Conservation (phyloP, 495 filamentous ascomycete genomes). For the Aspergillus biplanus region DNA sequence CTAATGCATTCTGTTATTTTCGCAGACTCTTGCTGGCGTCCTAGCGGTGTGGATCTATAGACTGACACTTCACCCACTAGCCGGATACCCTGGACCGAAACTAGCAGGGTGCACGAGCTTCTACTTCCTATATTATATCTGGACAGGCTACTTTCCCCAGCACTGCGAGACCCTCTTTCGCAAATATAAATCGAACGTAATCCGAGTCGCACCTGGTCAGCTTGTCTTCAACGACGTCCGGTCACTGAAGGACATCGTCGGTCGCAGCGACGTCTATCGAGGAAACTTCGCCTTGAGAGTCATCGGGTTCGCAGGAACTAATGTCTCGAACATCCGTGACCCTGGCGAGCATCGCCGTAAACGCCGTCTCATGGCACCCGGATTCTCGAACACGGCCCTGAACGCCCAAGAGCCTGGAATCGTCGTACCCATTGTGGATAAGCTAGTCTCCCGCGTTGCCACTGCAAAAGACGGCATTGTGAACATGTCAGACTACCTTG, state of each 20-base stretch:
- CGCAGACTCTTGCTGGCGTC: neutral
- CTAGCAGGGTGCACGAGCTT: neutral
- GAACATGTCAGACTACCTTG: constrained; percentile 13
- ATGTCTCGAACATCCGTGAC: constrained; percentile 23
- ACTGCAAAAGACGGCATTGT: constrained; percentile 5
- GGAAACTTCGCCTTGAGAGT: constrained; percentile 8
- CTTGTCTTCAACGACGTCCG: constrained; percentile 8
- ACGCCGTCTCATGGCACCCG: constrained; percentile 12
- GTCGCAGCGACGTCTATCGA: constrained; percentile 9
- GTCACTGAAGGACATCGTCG: constrained; percentile 7
- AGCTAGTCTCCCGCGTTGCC: constrained; percentile 6
- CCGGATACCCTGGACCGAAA: constrained; percentile 10
- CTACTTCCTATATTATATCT: constrained; percentile 11
- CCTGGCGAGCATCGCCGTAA: constrained; percentile 7
- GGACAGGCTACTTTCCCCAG: constrained; percentile 11
- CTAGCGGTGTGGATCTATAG: constrained; percentile 3
- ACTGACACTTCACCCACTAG: constrained; percentile 9
- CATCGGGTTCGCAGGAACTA: constrained; percentile 12
- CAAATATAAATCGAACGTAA: constrained; percentile 12
- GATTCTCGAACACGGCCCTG: constrained; percentile 10
- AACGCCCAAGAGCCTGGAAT: constrained; percentile 12
- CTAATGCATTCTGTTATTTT: neutral
- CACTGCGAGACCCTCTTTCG: constrained; percentile 7
- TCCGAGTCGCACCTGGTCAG: constrained; percentile 7
- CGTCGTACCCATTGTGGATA: constrained; percentile 8